These are phyloP conservation scores for Cryptosporidium sp. DNA, from an alignment of 169 alveolate genomes.

Conservation along the genomic window DNA sequence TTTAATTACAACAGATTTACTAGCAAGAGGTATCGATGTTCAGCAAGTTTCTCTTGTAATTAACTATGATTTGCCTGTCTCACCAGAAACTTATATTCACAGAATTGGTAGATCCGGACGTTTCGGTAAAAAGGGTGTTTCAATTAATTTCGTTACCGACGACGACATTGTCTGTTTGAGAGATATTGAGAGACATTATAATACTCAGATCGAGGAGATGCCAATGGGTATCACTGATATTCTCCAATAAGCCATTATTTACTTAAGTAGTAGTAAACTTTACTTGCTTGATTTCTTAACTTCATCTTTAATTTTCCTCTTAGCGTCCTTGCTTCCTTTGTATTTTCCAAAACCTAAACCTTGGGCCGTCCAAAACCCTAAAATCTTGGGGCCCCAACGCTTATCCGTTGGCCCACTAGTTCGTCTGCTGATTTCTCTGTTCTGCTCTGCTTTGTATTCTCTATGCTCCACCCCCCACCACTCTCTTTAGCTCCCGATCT, in stretches of 20 bases:
- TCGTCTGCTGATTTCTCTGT: too few relatives aligned
- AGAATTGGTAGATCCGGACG: conserved; percentile 99
- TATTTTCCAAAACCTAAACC: too few relatives aligned
- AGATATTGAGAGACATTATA: conserved; percentile 97
- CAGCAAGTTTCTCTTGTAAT: conserved; percentile 97
- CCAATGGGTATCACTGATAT: conserved; percentile 94
- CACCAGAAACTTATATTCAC: conserved; percentile 97
- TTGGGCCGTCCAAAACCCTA: too few relatives aligned
- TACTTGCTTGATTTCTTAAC: conserved; percentile 19
- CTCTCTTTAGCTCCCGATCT: too few relatives aligned
- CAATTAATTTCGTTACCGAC: conserved; percentile 97
- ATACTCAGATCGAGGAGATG: conserved; percentile 99
- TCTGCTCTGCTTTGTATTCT: too few relatives aligned
- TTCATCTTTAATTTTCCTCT: neutral
- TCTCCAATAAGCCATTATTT: conserved; percentile 73
- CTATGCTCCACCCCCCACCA: too few relatives aligned
- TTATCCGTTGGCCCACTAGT: too few relatives aligned
- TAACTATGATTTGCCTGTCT: conserved; percentile 97
- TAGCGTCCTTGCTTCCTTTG: neutral
- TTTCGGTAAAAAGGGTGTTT: conserved; percentile 99
- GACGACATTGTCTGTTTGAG: conserved; percentile 93
- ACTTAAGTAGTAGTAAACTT: conserved; percentile 28
- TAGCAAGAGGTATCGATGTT: conserved; percentile 99
- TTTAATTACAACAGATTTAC: conserved; percentile 97
- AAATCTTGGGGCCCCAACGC: too few relatives aligned